Evolutionary conservation across 768 basidiomycete genomes (phyloP), one percentile per base, ranked within the genome.

Genomic region (Boletus subcaerulescens): DNA sequence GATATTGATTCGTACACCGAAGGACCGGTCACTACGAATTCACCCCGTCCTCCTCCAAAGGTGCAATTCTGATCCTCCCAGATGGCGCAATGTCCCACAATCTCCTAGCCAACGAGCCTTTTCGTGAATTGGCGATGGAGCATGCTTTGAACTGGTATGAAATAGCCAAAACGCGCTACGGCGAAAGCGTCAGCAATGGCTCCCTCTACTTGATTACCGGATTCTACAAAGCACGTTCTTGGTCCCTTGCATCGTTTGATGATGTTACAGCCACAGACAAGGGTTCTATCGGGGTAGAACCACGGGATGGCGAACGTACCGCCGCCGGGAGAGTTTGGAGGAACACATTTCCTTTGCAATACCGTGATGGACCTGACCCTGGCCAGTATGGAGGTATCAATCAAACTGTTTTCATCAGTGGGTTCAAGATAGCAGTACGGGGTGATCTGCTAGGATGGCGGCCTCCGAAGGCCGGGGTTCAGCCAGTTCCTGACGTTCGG

Each of bases 11-110:
- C 14, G 8, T 18, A 13, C 13, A 11, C 26, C 10, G 18, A 29
- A 45, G 51, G 36, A 3, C 33, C 14, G 48, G 20, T 22, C 40
- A 35, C n/a, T 54, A 36, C 29, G n/a, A 55, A 15, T 58, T 55
- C 32, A 45, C 15, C 13, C 33, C 53, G 3, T 49, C 48, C 5
- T 29, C 51, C 5, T 15, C 46, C 17, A 61, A 65, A 52, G 70
- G 66, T 7, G 66, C 73, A 9, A 55, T 71, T 13, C 50, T 73
- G 0, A 52, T 66, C 5, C 61, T 73, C 42, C 70, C 72, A 8
- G 59, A 67, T 17, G 73, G 69, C 9, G 61, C 66, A 2, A 48
- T 32, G 14, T 56, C 52, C 31, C 53, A 57, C 29, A 59, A 15
- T 4, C 38, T 39, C 38, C 14, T 17, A 12, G 20, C 31, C 32